These are phyloP conservation scores for Medicago ruthenica DNA, from an alignment of 306 rosid genomes.

Conservation along the genomic window DNA sequence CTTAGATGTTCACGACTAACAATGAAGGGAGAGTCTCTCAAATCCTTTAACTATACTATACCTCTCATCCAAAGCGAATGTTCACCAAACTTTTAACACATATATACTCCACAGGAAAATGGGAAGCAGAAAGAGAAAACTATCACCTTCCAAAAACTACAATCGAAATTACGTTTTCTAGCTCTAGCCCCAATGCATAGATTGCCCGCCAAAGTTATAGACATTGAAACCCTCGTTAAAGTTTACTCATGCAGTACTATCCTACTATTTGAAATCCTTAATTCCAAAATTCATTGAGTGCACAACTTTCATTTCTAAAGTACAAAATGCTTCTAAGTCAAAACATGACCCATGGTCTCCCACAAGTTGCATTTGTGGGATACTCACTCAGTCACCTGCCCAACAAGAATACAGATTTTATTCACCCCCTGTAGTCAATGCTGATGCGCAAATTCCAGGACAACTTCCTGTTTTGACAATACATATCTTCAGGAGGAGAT, in stretches of 20 bases:
- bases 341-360: background rate
- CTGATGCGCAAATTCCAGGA: too few relatives aligned
- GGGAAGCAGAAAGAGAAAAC: background rate
- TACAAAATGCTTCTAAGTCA: background rate
- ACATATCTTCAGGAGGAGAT: background rate
- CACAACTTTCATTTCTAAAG: background rate
- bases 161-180: background rate
- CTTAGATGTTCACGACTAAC: background rate
- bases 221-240: background rate
- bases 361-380: too few relatives aligned
- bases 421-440: too few relatives aligned
- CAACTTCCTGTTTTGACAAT: background rate
- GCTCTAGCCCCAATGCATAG: background rate
- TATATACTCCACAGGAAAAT: background rate
- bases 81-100: background rate
- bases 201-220: background rate
- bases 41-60: background rate
- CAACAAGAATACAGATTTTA: too few relatives aligned
- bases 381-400: too few relatives aligned
- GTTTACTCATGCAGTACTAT: background rate
- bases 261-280: slow-evolving; percentile 4
- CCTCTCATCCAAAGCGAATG: background rate
- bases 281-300: background rate
- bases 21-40: background rate
- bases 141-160: background rate